A percentile compares a stretch with the other conserved stretches of the same genome.
Conservation (phyloP, 2,329 filamentous ascomycete species). For the Amauroascus niger region DNA sequence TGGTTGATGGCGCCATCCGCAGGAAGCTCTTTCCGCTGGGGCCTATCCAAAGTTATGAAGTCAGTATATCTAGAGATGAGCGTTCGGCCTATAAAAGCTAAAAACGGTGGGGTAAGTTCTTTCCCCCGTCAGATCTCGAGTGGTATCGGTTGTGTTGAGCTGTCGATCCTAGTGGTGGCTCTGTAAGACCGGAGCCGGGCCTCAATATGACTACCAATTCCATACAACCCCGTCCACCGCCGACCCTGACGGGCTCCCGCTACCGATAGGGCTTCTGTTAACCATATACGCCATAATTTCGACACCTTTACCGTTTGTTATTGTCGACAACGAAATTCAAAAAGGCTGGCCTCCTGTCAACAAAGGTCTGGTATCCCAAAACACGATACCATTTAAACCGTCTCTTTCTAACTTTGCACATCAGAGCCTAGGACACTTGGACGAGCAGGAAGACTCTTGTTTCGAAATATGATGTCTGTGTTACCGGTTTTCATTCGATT, state of each 20-base stretch:
- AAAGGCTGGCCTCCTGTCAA: constrained; percentile 8
- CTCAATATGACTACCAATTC: not conserved
- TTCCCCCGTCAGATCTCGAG: too few species aligned
- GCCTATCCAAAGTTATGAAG: constrained; percentile 8
- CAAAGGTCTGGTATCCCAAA: not conserved
- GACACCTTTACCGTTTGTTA: not conserved
- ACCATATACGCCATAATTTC: not conserved
- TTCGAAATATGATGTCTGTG: not conserved
- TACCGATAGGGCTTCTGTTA: constrained; percentile 1
- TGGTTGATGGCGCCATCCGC: constrained; percentile 8
- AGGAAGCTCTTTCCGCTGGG: constrained; percentile 3
- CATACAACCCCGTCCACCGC: constrained; percentile 1
- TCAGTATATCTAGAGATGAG: constrained; percentile 3
- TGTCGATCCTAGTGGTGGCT: too few species aligned
- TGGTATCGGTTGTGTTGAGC: too few species aligned
- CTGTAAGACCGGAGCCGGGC: too few species aligned
- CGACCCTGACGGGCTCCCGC: constrained; percentile 4
- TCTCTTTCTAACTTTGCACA: not conserved
- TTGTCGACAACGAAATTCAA: constrained; percentile 5
- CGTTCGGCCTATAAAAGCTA: not conserved
- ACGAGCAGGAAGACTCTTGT: not conserved
- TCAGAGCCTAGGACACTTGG: constrained; percentile 6
- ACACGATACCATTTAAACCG: not conserved
- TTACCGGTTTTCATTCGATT: constrained; percentile 4
- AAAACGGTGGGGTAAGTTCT: constrained; percentile 2